Evolutionary conservation across 1,284 basidiomycete genomes (phyloP).

Genomic region (Athelia sp.): DNA sequence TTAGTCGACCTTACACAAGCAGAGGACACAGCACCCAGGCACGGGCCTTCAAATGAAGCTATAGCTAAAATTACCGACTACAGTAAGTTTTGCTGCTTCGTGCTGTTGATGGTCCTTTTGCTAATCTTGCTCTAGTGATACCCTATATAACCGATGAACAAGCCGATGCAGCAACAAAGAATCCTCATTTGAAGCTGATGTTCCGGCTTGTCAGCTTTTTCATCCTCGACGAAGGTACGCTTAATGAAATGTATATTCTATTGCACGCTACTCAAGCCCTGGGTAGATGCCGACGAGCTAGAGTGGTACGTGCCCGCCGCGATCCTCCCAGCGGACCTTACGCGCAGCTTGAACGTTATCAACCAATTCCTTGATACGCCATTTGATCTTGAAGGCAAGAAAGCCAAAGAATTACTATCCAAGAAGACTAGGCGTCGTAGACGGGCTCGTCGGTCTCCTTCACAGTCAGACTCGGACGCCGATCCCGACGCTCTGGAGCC

Average conservation of each 20-base stretch:
- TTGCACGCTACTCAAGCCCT: slow-evolving; percentile 6
- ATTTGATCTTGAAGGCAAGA: slow-evolving; percentile 71
- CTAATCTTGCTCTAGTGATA: slow-evolving; percentile 45
- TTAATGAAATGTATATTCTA: slow-evolving; percentile 7
- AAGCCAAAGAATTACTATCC: slow-evolving; percentile 56
- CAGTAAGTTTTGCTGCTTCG: slow-evolving; percentile 42
- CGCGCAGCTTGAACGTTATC: slow-evolving; percentile 64
- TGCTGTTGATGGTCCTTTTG: slow-evolving; percentile 3
- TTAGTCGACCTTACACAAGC: slow-evolving; percentile 27
- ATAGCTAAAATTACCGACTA: slow-evolving; percentile 71
- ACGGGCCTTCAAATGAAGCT: slow-evolving; percentile 63
- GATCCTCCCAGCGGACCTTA: slow-evolving; percentile 60
- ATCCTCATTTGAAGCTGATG: slow-evolving; percentile 77
- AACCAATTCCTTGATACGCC: slow-evolving; percentile 73
- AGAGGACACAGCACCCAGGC: neutral
- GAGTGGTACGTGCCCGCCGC: slow-evolving; percentile 77
- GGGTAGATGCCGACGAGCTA: slow-evolving; percentile 59
- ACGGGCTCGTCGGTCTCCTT: slow-evolving; percentile 39
- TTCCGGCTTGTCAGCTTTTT: slow-evolving; percentile 70
- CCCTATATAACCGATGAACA: slow-evolving; percentile 70
- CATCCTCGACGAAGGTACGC: slow-evolving; percentile 55
- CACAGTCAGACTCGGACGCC: slow-evolving; percentile 38
- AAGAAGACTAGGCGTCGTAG: slow-evolving; percentile 53
- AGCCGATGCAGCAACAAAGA: slow-evolving; percentile 70
- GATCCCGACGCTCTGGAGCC: slow-evolving; percentile 40